Percentiles rank a stretch among this genome's conserved stretches.
These are phyloP conservation scores for Chlamydomonas sphaeroides DNA, from an alignment of 139 green algal genomes.

Conservation along the genomic window DNA sequence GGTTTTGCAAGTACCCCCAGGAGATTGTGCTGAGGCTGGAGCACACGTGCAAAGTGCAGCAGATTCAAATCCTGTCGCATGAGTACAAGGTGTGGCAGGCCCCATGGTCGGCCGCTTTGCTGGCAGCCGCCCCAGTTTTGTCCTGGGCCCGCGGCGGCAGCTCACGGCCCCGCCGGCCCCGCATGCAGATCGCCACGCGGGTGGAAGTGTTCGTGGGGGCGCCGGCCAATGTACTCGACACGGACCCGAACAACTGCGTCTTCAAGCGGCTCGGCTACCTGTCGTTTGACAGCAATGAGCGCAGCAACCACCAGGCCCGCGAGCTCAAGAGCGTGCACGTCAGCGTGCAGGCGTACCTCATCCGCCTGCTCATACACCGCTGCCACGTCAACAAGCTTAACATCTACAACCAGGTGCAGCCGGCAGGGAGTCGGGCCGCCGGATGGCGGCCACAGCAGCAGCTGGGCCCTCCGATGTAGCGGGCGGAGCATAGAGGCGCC, in stretches of 20 bases:
- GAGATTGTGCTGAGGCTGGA: slow-evolving; percentile 84
- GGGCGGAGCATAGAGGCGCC: no score
- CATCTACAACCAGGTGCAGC: slow-evolving; percentile 85
- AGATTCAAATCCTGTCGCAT: slow-evolving; percentile 93
- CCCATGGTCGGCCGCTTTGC: no score
- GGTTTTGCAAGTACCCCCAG: slow-evolving; percentile 87
- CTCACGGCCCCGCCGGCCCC: no score
- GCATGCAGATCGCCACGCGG: slow-evolving; percentile 77
- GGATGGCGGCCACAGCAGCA: no score
- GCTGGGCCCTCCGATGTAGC: no score
- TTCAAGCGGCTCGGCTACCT: slow-evolving; percentile 89
- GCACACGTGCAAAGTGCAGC: slow-evolving; percentile 70
- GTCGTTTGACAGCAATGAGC: slow-evolving; percentile 91
- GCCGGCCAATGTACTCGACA: slow-evolving; percentile 43
- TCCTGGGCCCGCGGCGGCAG: no score
- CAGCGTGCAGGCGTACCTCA: slow-evolving; percentile 51
- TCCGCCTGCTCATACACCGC: slow-evolving; percentile 81
- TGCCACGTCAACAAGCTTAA: slow-evolving; percentile 94
- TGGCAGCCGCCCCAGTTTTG: no score
- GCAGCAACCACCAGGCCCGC: slow-evolving; percentile 81
- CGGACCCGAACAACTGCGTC: slow-evolving; percentile 16
- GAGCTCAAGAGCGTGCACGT: slow-evolving; percentile 95
- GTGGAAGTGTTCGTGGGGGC: slow-evolving; percentile 84
- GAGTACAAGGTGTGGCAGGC: slow-evolving; percentile 85
- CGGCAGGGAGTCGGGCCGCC: neutral